Evolutionary conservation across 306 rosid genomes (phyloP).

Genomic region (Cucumis hystrix): DNA sequence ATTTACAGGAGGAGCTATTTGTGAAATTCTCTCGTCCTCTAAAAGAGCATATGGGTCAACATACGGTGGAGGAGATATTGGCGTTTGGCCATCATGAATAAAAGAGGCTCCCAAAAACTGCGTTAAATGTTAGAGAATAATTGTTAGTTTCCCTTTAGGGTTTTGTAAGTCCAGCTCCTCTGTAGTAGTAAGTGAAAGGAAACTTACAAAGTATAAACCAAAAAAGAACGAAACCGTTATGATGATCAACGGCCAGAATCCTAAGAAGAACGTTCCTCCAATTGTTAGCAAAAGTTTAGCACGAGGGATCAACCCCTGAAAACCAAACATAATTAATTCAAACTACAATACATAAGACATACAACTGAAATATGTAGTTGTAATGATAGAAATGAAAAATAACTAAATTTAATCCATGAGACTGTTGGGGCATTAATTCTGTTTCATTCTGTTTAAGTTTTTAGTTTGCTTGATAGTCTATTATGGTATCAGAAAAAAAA

Average conservation of each 20-base stretch:
- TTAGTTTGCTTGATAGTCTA: too few species aligned
- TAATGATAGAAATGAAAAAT: not conserved
- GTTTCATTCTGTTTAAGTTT: too few species aligned
- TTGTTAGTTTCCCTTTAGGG: not conserved
- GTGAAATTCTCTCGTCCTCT: slow-evolving; percentile 85
- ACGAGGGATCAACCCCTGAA: slow-evolving; percentile 86
- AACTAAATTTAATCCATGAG: not conserved
- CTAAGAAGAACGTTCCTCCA: slow-evolving; percentile 97
- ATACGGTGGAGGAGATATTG: slow-evolving; percentile 57
- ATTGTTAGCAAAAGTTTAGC: slow-evolving; percentile 67
- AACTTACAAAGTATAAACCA: slow-evolving; percentile 68
- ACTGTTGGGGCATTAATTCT: not conserved
- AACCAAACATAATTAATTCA: slow-evolving; percentile 8
- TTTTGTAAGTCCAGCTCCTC: not conserved
- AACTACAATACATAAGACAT: not conserved
- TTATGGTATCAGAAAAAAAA: too few species aligned
- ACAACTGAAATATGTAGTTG: not conserved
- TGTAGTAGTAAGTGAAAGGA: not conserved
- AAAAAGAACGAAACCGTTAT: slow-evolving; percentile 45
- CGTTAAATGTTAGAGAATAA: not conserved
- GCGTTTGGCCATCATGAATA: slow-evolving; percentile 52
- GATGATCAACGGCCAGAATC: slow-evolving; percentile 83
- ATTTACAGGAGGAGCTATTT: slow-evolving; percentile 60
- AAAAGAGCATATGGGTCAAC: slow-evolving; percentile 81
- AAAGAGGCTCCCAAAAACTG: slow-evolving; percentile 81